Evolutionary conservation across 1,284 basidiomycete genomes (phyloP), one percentile per base, ranked within the genome.

Genomic region (Boletus smithii): DNA sequence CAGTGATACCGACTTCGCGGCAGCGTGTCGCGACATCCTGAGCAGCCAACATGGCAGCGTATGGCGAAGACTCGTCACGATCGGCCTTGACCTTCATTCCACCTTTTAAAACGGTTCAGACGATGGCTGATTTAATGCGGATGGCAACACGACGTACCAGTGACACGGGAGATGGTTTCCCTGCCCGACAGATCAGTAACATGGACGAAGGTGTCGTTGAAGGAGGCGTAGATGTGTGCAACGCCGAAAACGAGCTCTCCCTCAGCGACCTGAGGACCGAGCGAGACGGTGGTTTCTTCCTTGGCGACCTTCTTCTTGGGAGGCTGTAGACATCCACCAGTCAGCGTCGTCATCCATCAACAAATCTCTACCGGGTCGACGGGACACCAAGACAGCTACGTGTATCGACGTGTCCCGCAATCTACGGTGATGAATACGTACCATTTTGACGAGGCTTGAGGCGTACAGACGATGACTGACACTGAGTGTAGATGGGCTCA

Each of bases 11-110:
- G 62, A 98, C 91, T 77, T 99, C 97, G 71, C 92, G 92, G 88
- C 95, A 99, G 62, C 95, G 91, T 50, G 79, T 73, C 54, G 95
- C 95, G 61, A 94, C 92, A 68, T 98, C 95, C 78, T 98, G 95
- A 47, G 95, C 95, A 55, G 95, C 95, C 73, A 98, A 81, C 95
- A 99, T 98, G 69, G 97, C 97, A 56, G 95, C 97, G 77, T 98
- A 99, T 22, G 95, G 92, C 33, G 95, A 98, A 43, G 95, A 98
- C 79, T 99, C 95, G 77, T 99, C 95, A 76, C 97, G 91, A 75
- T 99, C 95, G 33, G 95, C 97, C 81, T 99, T 99, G 79, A 99
- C 95, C 80, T 99, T 99, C 97, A 99, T 99, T 58, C 95, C 95
- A 68, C 91, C 90, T 90, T 53, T 44, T 42, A 2, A 31, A 17